phyloP scores from a whole-genome alignment of 2,329 filamentous ascomycete species.

The Exophiala spinifera region DNA sequence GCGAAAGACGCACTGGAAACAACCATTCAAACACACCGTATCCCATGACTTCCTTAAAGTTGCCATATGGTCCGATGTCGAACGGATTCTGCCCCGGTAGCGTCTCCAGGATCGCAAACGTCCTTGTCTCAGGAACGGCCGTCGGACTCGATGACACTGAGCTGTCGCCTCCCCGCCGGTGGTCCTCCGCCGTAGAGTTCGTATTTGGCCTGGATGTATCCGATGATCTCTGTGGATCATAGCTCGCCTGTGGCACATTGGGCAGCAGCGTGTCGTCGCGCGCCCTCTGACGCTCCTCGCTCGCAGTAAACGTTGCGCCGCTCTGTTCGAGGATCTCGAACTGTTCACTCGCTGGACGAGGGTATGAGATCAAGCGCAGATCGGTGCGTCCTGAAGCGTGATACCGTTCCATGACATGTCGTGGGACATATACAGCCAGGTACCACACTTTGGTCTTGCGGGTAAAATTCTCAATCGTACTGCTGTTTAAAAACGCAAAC shows the following conservation, averaged over 20 bases:
- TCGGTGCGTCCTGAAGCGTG: slow-evolving; percentile 33
- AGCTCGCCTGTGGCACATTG: slow-evolving; percentile 5
- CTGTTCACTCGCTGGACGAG: slow-evolving; percentile 32
- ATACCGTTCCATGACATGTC: slow-evolving; percentile 34
- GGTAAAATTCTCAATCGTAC: slow-evolving; percentile 76
- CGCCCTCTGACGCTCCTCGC: slow-evolving; percentile 10
- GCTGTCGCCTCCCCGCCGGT: not conserved
- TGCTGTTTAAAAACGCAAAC: slow-evolving; percentile 70
- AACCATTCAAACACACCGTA: slow-evolving; percentile 70
- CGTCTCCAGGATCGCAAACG: slow-evolving; percentile 76
- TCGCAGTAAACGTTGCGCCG: slow-evolving; percentile 16
- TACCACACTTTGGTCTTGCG: slow-evolving; percentile 62
- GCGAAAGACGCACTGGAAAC: slow-evolving; percentile 70
- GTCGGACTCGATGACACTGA: not conserved
- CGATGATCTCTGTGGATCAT: slow-evolving; percentile 15
- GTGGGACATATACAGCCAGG: slow-evolving; percentile 70
- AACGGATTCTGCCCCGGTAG: slow-evolving; percentile 78
- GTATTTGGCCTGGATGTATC: not conserved
- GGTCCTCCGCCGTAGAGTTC: not conserved
- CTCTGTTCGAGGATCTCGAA: slow-evolving; percentile 22
- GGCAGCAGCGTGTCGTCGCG: not conserved
- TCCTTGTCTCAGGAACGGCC: slow-evolving; percentile 50
- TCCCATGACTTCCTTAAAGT: slow-evolving; percentile 81
- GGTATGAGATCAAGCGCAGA: slow-evolving; percentile 42
- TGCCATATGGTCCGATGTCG: slow-evolving; percentile 67